Percentiles rank a stretch among this genome's conserved stretches.
Evolutionary conservation across 2,329 filamentous ascomycete genomes (phyloP).

Genomic region (Salinomyces thailandicus): DNA sequence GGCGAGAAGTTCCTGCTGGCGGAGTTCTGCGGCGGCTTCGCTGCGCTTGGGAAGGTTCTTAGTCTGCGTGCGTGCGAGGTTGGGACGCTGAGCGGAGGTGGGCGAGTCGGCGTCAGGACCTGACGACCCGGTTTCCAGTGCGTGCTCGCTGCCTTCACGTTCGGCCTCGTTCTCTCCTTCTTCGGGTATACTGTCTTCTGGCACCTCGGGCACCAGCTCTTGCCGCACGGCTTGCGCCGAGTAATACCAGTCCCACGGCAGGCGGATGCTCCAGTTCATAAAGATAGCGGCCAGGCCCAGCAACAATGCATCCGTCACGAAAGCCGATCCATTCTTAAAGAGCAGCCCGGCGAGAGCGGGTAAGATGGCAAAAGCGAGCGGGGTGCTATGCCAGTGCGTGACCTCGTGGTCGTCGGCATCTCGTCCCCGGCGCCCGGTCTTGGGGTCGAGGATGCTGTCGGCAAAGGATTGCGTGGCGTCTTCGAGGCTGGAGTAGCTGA

Average conservation of each 20-base stretch:
- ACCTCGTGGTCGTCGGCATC: slow-evolving; percentile 40
- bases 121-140: slow-evolving; percentile 13
- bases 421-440: slow-evolving; percentile 17
- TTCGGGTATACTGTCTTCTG: slow-evolving; percentile 7
- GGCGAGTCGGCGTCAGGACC: slow-evolving; percentile 4
- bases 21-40: slow-evolving; percentile 52
- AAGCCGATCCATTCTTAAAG: slow-evolving; percentile 70
- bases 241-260: slow-evolving; percentile 65
- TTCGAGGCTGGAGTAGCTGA: slow-evolving; percentile 67
- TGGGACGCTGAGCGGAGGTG: not conserved
- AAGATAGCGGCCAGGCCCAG: slow-evolving; percentile 73
- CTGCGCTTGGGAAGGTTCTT: slow-evolving; percentile 10
- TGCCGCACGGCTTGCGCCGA: slow-evolving; percentile 32
- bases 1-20: slow-evolving; percentile 63
- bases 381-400: slow-evolving; percentile 68
- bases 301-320: slow-evolving; percentile 78
- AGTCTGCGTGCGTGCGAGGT: slow-evolving; percentile 2
- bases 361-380: slow-evolving; percentile 70
- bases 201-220: slow-evolving; percentile 12
- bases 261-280: slow-evolving; percentile 80
- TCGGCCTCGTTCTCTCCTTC: slow-evolving; percentile 8
- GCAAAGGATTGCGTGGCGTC: slow-evolving; percentile 55
- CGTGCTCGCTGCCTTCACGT: slow-evolving; percentile 12
- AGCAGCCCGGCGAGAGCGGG: slow-evolving; percentile 77
- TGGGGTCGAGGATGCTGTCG: slow-evolving; percentile 54